A percentile compares a stretch with the other conserved stretches of the same genome.
phyloP scores from a whole-genome alignment of 208 protist species.

The Leptomonas pyrrhocoris region DNA sequence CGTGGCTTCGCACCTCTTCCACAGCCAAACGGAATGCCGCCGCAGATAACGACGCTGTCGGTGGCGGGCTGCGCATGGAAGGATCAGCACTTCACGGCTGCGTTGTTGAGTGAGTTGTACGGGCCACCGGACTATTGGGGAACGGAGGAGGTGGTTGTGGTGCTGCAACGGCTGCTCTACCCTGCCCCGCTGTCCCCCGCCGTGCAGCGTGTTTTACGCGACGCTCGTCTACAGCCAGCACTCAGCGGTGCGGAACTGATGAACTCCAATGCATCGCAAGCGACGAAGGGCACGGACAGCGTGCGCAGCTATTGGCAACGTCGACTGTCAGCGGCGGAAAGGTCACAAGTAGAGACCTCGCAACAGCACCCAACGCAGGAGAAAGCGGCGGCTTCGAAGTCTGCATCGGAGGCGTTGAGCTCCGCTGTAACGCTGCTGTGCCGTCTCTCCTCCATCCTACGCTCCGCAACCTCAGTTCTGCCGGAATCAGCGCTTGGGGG shows the following conservation, averaged over 20 bases:
- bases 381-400: neutral
- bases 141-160: slow-evolving; percentile 7
- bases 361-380: neutral
- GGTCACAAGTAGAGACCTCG: neutral
- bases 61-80: neutral
- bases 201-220: slow-evolving; percentile 14
- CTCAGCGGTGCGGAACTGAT: slow-evolving; percentile 22
- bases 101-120: slow-evolving; percentile 9
- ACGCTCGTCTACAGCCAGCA: slow-evolving; percentile 16
- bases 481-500: neutral
- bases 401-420: neutral
- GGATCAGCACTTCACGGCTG: slow-evolving; percentile 16
- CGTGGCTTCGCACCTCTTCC: neutral
- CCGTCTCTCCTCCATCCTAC: slow-evolving; percentile 21
- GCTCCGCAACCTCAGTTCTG: neutral
- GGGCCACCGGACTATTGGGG: slow-evolving; percentile 10
- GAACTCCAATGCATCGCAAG: neutral
- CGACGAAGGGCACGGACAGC: neutral
- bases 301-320: slow-evolving; percentile 16
- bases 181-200: slow-evolving; percentile 12
- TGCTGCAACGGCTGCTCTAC: slow-evolving; percentile 15
- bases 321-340: slow-evolving; percentile 6
- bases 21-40: neutral
- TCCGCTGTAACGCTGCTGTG: slow-evolving; percentile 20
- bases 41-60: neutral